phyloP scores from a whole-genome alignment of 2,329 filamentous ascomycete species.

The Hirsutella rhossiliensis region DNA sequence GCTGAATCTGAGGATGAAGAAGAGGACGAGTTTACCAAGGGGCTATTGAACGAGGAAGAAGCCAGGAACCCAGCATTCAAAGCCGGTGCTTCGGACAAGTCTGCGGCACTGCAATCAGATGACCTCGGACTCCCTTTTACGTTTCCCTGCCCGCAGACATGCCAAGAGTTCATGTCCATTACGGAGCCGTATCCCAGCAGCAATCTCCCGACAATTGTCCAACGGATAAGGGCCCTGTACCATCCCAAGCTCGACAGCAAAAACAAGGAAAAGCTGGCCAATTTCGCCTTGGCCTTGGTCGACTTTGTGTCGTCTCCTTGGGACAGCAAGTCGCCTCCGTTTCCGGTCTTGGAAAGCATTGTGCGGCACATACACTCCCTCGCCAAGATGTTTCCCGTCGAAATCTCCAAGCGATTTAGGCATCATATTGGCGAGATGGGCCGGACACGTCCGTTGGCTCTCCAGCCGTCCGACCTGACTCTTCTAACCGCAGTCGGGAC shows the following conservation, averaged over 20 bases:
- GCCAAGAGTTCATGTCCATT: constrained; percentile 60
- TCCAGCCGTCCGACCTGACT: constrained; percentile 59
- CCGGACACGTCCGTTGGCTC: constrained; percentile 34
- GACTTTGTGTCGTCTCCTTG: constrained; percentile 45
- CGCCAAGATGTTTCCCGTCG: constrained; percentile 70
- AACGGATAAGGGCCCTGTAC: constrained; percentile 83
- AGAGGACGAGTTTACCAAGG: constrained; percentile 63
- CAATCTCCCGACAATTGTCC: constrained; percentile 67
- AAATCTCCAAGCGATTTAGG: constrained; percentile 68
- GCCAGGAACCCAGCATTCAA: constrained; percentile 39
- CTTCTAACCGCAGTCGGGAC: constrained; percentile 73
- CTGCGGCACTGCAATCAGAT: constrained; percentile 24
- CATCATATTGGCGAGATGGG: constrained; percentile 51
- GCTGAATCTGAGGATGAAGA: constrained; percentile 24
- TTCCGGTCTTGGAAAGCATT: constrained; percentile 62
- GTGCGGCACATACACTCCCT: constrained; percentile 89
- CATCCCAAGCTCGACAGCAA: constrained; percentile 74
- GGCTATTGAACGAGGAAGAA: constrained; percentile 49
- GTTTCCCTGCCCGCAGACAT: constrained; percentile 71
- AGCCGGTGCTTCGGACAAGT: constrained; percentile 28
- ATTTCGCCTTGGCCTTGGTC: constrained; percentile 55
- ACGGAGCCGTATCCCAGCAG: constrained; percentile 47
- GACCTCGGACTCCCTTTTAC: constrained; percentile 62
- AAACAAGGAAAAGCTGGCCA: constrained; percentile 72
- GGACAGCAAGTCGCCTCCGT: constrained; percentile 36